A percentile compares a stretch with the other conserved stretches of the same genome.
Conservation (phyloP, 768 basidiomycete species). For the Pleurotus citrinopileatus region DNA sequence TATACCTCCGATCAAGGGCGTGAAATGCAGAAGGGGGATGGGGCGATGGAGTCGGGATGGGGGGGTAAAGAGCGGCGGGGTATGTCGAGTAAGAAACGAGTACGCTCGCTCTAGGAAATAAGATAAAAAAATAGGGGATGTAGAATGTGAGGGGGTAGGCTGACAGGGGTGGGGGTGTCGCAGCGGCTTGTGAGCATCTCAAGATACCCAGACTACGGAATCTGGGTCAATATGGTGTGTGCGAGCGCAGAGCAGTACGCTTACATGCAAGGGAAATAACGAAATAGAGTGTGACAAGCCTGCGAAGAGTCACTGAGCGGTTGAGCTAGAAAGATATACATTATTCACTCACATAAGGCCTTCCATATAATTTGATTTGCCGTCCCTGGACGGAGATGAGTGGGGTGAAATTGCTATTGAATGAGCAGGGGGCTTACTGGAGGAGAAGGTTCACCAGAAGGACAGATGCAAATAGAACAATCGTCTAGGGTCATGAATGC, state of each 20-base stretch:
- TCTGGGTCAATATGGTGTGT: constrained; percentile 14
- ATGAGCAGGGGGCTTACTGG: constrained; percentile 40
- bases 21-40: too few relatives aligned
- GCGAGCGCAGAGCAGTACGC: constrained; percentile 19
- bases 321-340: constrained; percentile 20
- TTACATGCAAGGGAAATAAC: constrained; percentile 80
- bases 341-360: constrained; percentile 60
- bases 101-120: too few relatives aligned
- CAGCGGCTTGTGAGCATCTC: constrained; percentile 12
- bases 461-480: constrained; percentile 83
- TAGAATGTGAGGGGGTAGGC: not conserved
- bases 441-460: constrained; percentile 84
- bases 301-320: constrained; percentile 34
- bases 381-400: constrained; percentile 47
- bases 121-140: too few relatives aligned
- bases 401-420: not conserved
- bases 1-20: too few relatives aligned
- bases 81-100: too few relatives aligned
- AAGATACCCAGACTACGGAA: constrained; percentile 40
- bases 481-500: constrained; percentile 55
- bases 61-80: too few relatives aligned
- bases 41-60: too few relatives aligned
- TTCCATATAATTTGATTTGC: constrained; percentile 91
- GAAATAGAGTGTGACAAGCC: constrained; percentile 65
- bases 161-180: not conserved